A percentile compares a stretch with the other conserved stretches of the same genome.
phyloP scores from a whole-genome alignment of 495 filamentous ascomycete species.

The Lentithecium fluviatile region DNA sequence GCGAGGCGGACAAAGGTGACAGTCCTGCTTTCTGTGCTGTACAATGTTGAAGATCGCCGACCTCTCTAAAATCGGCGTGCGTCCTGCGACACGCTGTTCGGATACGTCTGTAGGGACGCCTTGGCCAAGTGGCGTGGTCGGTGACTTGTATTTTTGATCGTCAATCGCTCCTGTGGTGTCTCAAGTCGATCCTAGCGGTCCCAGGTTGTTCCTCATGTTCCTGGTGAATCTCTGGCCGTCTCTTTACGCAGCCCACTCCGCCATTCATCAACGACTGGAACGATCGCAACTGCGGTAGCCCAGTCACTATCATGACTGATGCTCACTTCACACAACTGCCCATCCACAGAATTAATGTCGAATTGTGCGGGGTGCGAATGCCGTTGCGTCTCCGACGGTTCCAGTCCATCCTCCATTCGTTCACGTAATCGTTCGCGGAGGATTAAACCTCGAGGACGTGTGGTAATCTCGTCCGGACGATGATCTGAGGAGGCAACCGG shows the following conservation, averaged over 20 bases:
- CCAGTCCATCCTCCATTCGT: neutral
- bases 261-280: conserved; percentile 7
- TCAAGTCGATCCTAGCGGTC: too few relatives aligned
- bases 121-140: too few relatives aligned
- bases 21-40: too few relatives aligned
- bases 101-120: too few relatives aligned
- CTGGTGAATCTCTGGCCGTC: neutral
- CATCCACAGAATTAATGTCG: conserved; percentile 10
- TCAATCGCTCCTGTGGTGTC: too few relatives aligned
- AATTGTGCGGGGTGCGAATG: neutral
- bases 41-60: too few relatives aligned
- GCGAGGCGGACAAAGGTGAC: too few relatives aligned
- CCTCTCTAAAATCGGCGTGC: too few relatives aligned
- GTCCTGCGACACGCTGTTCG: too few relatives aligned
- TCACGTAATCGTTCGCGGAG: conserved; percentile 7
- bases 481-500: neutral
- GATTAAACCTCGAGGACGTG: conserved; percentile 13
- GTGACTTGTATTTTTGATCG: too few relatives aligned
- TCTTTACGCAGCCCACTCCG: neutral
- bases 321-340: conserved; percentile 31
- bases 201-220: neutral
- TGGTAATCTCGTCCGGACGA: neutral
- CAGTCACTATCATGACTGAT: conserved; percentile 25
- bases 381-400: neutral
- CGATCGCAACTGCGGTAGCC: conserved; percentile 24